Conservation (phyloP, 108 stramenopile genomes). For the Fragilaria radians region DNA sequence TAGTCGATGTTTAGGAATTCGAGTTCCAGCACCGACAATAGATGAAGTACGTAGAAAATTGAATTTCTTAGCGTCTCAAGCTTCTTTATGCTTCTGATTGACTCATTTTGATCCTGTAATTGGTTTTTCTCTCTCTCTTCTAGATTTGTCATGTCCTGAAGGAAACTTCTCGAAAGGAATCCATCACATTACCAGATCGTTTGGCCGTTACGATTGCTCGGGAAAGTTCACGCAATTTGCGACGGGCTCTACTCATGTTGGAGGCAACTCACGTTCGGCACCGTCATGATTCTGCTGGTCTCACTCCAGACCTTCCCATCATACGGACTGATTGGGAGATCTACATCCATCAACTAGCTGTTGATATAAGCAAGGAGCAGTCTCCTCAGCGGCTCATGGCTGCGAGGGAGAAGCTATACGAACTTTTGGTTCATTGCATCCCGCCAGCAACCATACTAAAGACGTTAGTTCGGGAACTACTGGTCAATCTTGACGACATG, state of each 20-base stretch:
- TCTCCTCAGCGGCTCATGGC: slow-evolving; percentile 79
- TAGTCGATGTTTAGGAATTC: slow-evolving; percentile 91
- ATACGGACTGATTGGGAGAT: slow-evolving; percentile 93
- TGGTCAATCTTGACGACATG: slow-evolving; percentile 76
- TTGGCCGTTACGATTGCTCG: slow-evolving; percentile 74
- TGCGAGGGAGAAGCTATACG: slow-evolving; percentile 93
- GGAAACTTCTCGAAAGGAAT: slow-evolving; percentile 71
- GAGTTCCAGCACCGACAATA: slow-evolving; percentile 82
- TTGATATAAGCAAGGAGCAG: slow-evolving; percentile 79
- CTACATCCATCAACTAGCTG: slow-evolving; percentile 87
- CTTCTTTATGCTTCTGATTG: background rate
- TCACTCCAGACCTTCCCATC: slow-evolving; percentile 36
- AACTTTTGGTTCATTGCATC: slow-evolving; percentile 95
- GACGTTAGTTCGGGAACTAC: slow-evolving; percentile 77
- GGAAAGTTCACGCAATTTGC: slow-evolving; percentile 84
- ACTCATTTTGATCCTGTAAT: background rate
- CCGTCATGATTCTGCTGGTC: slow-evolving; percentile 26
- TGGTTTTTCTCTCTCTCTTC: background rate
- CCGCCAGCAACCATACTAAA: slow-evolving; percentile 92
- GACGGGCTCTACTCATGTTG: slow-evolving; percentile 95
- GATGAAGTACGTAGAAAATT: slow-evolving; percentile 47
- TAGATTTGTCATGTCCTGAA: slow-evolving; percentile 73
- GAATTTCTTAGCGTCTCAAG: background rate
- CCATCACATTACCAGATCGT: slow-evolving; percentile 56
- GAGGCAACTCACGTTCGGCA: slow-evolving; percentile 87